phyloP scores from a whole-genome alignment of 2,329 filamentous ascomycete genomes.

The Venturia asperata region DNA sequence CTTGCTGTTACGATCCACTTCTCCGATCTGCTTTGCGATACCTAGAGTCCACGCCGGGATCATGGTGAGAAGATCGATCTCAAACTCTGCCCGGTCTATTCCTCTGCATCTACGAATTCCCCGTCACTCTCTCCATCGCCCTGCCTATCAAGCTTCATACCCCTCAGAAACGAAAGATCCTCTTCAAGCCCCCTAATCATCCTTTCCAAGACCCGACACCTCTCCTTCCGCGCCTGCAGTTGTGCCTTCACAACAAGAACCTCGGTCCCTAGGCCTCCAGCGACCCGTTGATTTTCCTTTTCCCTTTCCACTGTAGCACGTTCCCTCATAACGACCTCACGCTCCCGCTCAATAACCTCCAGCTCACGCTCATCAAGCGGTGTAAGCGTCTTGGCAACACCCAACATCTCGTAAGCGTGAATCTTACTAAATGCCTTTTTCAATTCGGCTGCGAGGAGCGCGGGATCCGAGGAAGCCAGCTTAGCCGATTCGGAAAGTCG shows the following conservation, averaged over 20 bases:
- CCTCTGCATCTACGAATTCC: background rate
- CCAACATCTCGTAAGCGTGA: background rate
- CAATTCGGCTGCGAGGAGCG: background rate
- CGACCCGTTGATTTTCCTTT: background rate
- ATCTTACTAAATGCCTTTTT: background rate
- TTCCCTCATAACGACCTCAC: background rate
- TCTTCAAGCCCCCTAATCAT: background rate
- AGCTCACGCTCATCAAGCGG: background rate
- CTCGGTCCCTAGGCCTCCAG: background rate
- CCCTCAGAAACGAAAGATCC: background rate
- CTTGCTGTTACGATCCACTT: no score
- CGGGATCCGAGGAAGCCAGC: background rate
- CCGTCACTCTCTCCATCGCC: background rate
- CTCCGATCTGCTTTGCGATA: no score
- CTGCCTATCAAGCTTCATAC: background rate
- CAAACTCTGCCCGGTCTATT: no score
- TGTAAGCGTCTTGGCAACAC: background rate
- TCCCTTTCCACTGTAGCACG: background rate
- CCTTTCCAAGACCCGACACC: background rate
- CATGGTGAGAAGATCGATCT: no score
- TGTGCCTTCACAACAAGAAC: background rate
- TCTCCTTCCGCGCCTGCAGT: background rate
- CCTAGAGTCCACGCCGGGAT: no score
- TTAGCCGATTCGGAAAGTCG: background rate
- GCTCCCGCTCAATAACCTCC: background rate